phyloP scores from a whole-genome alignment of 2,329 filamentous ascomycete genomes.

The Neonectria sp. region DNA sequence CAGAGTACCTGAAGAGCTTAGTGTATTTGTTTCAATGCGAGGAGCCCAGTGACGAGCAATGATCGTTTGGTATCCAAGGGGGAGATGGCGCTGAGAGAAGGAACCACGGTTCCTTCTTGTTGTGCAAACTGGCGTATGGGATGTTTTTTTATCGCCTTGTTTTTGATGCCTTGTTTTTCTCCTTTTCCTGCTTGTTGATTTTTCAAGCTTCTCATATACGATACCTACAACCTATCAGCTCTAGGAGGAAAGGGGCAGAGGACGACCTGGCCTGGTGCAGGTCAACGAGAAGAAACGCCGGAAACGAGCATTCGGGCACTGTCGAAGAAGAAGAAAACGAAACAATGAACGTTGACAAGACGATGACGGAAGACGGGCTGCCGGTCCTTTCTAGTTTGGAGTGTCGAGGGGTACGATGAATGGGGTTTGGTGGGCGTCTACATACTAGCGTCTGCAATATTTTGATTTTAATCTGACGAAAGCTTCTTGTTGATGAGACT shows the following conservation, averaged over 20 bases:
- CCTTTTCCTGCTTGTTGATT: not conserved
- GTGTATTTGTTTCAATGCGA: conserved; percentile 29
- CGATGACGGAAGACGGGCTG: conserved; percentile 40
- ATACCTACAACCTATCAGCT: conserved; percentile 28
- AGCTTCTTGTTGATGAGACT: conserved; percentile 27
- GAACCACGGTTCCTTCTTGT: conserved; percentile 4
- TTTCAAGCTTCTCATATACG: conserved; percentile 29
- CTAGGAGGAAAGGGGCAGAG: conserved; percentile 21
- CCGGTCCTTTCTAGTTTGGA: conserved; percentile 36
- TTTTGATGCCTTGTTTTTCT: conserved; percentile 6
- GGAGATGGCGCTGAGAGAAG: conserved; percentile 12
- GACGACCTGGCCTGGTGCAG: conserved; percentile 11
- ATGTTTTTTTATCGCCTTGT: conserved; percentile 6
- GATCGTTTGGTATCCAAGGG: conserved; percentile 4
- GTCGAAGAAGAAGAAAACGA: conserved; percentile 33
- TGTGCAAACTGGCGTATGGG: conserved; percentile 22
- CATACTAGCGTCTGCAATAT: conserved; percentile 43
- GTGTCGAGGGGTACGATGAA: conserved; percentile 36
- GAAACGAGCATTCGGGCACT: conserved; percentile 6
- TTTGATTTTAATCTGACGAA: conserved; percentile 39
- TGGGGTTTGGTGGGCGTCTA: conserved; percentile 33
- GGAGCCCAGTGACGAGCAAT: conserved; percentile 12
- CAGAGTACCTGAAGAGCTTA: conserved; percentile 51
- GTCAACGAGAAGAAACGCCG: not conserved
- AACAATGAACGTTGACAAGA: conserved; percentile 41